Base-by-base conservation (phyloP, 148 eudicot genomes). In the Diospyros lotus region DNA sequence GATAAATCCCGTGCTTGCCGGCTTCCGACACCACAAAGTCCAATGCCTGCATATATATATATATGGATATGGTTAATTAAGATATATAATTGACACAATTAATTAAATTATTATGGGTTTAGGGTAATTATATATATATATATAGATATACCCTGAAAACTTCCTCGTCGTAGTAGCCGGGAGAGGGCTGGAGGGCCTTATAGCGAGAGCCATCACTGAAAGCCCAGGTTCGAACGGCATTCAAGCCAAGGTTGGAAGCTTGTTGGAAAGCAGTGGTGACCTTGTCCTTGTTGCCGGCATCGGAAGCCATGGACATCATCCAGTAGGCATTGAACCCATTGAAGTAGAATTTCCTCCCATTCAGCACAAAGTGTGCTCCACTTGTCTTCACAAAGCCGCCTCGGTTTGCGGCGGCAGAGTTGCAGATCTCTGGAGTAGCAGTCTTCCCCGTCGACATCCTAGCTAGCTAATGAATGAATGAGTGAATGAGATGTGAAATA, bases 1-100 rank as follows among this genome's bases (percentile, higher is more conserved):
- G 12, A 54, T 71, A 44, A 9, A 82, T 17, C 13, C 81, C 83
- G 66, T 85, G 39, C 39, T 79, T 82, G 43, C 73, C 67, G 0
- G 87, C 87, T 58, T 85, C 87, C 12, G 81, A 65, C 3, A 82
- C 66, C 74, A 82, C 87, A 72, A 73, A 85, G 71, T 84, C 87
- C 62, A 84, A 59, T 9, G 78, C 87, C 84, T 84, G 52, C 52
- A 55, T 28, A 28, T 38, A 48, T 28, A 8, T 48, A 48, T 48
- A 48, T 48, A 48, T 8, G n/a, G n/a, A 8, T 48, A 48, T 28
- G 28, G 28, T 28, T 0, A 28, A 28, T 28, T 28, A 28, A 28
- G 8, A 48, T 48, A 4, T 4, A 48, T 48, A 8, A 48, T 4
- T 4, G 8, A 4, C 8, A 28, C 28, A 28, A 28, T 28, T 28